Conservation (phyloP, 2,329 filamentous ascomycete species). For the Plenodomus biglobosus region DNA sequence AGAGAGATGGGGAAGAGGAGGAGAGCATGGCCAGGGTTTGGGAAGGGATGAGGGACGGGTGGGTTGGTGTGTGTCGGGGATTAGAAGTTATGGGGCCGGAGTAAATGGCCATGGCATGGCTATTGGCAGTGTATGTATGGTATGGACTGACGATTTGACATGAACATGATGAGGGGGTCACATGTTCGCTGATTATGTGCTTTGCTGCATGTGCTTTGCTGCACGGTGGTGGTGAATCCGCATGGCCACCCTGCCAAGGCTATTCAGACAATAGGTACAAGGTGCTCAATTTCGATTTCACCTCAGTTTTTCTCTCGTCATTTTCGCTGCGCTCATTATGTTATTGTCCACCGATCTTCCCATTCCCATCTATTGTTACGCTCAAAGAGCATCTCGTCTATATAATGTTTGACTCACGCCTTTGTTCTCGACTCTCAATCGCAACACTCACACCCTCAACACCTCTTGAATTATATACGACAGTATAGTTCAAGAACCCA, state of each 20-base stretch:
- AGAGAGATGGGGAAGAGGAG: constrained; percentile 35
- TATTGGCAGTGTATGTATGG: background rate
- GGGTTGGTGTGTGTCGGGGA: constrained; percentile 37
- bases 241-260: background rate
- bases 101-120: background rate
- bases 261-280: background rate
- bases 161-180: background rate
- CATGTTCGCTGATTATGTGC: background rate
- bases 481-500: no score
- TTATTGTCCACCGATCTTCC: background rate
- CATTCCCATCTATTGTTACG: background rate
- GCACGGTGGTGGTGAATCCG: background rate
- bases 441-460: background rate
- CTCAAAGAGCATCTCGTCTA: background rate
- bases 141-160: background rate
- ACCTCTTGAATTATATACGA: background rate
- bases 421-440: background rate
- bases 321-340: background rate
- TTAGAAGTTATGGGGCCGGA: constrained; percentile 40
- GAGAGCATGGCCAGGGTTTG: constrained; percentile 33
- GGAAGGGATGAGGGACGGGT: constrained; percentile 35
- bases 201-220: no score
- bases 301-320: background rate
- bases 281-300: background rate
- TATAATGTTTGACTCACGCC: background rate